Evolutionary conservation across 2,329 filamentous ascomycete species (phyloP).

Genomic region (Diaporthe nobilis): DNA sequence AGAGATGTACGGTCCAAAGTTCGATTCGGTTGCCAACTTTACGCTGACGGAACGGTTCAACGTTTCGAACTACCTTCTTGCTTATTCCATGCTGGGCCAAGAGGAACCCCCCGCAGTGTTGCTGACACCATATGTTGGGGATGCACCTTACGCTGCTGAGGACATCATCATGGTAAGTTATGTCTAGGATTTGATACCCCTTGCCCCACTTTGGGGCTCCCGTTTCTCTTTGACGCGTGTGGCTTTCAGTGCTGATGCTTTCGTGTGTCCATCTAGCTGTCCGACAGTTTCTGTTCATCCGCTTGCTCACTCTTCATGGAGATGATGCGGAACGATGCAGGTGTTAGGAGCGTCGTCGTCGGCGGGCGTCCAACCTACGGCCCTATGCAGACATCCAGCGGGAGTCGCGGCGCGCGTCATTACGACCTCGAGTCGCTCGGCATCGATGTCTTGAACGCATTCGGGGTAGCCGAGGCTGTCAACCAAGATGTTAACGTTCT

Average conservation of each 20-base stretch:
- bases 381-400: constrained; percentile 74
- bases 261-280: constrained; percentile 41
- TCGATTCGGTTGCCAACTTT: not conserved
- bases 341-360: constrained; percentile 69
- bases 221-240: too few relatives aligned
- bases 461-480: not conserved
- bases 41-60: constrained; percentile 39
- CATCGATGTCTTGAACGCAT: constrained; percentile 21
- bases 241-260: too few relatives aligned
- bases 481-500: not conserved
- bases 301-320: constrained; percentile 51
- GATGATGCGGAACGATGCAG: constrained; percentile 50
- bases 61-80: not conserved
- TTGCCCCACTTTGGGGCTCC: too few relatives aligned
- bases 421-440: constrained; percentile 45
- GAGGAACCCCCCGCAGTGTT: not conserved
- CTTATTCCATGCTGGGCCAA: not conserved
- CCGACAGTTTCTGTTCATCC: constrained; percentile 50
- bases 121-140: not conserved
- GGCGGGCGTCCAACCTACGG: constrained; percentile 69
- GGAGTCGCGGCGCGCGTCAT: constrained; percentile 67
- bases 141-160: not conserved
- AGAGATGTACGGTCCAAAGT: not conserved
- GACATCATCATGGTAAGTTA: not conserved
- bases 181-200: too few relatives aligned